phyloP scores from a whole-genome alignment of 352 stramenopile species.

The Halophytophthora polymorphica region DNA sequence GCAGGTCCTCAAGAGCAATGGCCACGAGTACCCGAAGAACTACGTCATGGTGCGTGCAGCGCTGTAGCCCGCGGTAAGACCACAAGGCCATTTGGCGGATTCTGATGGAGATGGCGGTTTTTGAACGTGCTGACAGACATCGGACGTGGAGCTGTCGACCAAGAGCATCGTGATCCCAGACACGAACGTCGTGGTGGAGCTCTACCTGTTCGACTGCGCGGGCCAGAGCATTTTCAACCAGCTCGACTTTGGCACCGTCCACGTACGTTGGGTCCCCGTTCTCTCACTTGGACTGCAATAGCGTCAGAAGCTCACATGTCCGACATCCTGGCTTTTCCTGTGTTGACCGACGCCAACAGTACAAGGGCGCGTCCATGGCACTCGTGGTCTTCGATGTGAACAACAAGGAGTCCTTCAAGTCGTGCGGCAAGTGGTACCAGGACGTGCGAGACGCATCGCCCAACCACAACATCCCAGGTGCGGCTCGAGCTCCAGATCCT shows the following conservation, averaged over 20 bases:
- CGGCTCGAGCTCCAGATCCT: background rate
- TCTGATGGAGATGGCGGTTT: background rate
- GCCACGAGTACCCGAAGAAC: slow-evolving; percentile 93
- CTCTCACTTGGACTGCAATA: background rate
- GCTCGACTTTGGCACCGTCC: slow-evolving; percentile 80
- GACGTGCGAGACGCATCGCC: slow-evolving; percentile 66
- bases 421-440: slow-evolving; percentile 79
- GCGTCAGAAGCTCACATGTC: background rate
- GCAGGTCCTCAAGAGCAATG: slow-evolving; percentile 90
- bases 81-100: no score
- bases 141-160: slow-evolving; percentile 86
- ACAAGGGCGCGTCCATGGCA: slow-evolving; percentile 74
- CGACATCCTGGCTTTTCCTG: background rate
- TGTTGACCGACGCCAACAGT: slow-evolving; percentile 20
- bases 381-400: slow-evolving; percentile 84
- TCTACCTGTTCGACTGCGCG: slow-evolving; percentile 93
- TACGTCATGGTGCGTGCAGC: slow-evolving; percentile 87
- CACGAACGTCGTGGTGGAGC: slow-evolving; percentile 89
- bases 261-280: slow-evolving; percentile 31
- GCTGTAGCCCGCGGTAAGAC: background rate
- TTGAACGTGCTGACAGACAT: slow-evolving; percentile 53
- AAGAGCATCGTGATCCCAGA: slow-evolving; percentile 89
- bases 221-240: slow-evolving; percentile 95
- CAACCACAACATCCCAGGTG: slow-evolving; percentile 76
- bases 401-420: slow-evolving; percentile 87